Conservation (phyloP, 768 basidiomycete genomes). For the Tylopilus vinaceipallidus region DNA sequence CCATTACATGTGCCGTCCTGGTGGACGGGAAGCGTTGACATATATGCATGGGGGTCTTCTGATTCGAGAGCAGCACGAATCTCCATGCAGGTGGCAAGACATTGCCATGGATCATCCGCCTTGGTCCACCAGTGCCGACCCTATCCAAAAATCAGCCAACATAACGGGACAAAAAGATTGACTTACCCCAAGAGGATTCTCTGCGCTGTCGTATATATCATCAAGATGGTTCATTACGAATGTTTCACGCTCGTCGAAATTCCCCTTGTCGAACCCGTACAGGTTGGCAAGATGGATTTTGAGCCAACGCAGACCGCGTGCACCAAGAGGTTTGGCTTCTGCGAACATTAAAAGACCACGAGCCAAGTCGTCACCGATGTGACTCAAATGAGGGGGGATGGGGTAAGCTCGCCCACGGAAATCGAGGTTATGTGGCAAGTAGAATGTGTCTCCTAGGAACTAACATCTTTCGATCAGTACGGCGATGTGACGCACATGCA, state of each 20-base stretch:
- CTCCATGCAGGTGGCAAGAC: constrained; percentile 90
- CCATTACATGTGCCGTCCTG: constrained; percentile 99
- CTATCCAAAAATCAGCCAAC: constrained; percentile 32
- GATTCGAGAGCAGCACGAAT: constrained; percentile 77
- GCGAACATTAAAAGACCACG: constrained; percentile 86
- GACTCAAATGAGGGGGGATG: constrained; percentile 91
- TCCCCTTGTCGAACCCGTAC: constrained; percentile 92
- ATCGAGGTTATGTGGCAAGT: constrained; percentile 94
- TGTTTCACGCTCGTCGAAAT: constrained; percentile 85
- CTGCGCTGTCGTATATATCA: constrained; percentile 80
- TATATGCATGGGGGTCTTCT: constrained; percentile 52
- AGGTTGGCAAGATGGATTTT: constrained; percentile 94
- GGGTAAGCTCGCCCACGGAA: constrained; percentile 98
- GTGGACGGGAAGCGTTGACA: constrained; percentile 83
- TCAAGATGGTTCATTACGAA: constrained; percentile 74
- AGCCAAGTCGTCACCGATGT: constrained; percentile 92
- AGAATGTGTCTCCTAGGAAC: constrained; percentile 88
- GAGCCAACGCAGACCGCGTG: constrained; percentile 86
- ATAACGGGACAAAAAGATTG: neutral
- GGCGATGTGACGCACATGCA: neutral
- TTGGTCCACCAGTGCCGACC: constrained; percentile 84
- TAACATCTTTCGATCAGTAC: constrained; percentile 26
- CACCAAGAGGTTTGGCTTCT: constrained; percentile 75
- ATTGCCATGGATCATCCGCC: constrained; percentile 98
- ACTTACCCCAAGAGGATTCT: constrained; percentile 71